Evolutionary conservation across 225 moss, liverwort and hornwort species (phyloP), one percentile per base, ranked within the genome.

Genomic region (Thuidium tamariscinum): DNA sequence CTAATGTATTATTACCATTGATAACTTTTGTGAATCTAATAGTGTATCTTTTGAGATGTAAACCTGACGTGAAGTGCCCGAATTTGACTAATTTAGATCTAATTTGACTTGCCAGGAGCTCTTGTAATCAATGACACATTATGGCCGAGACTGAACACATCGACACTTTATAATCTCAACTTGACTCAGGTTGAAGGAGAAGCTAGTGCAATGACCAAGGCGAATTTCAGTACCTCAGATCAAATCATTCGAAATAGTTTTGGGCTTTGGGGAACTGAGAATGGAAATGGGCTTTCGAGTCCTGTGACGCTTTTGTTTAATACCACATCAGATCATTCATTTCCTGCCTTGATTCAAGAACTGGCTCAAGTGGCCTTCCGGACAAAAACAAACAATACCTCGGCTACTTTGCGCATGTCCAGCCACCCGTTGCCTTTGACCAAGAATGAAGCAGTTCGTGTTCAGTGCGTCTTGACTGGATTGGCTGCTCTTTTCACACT

Each of bases 361-460:
- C 79, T 98, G 54, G 94, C 95, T 5, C 95, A 96, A 86, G 90
- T 88, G 84, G 82, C 88, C 30, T 90, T 96, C 51, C 93, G 92
- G 87, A 85, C 86, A 16, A 60, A 87, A 66, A 81, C 93, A 12
- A 91, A 93, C 25, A 90, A 89, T 42, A 14, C 92, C 52, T 95
- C 88, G 6, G 97, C 94, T 25, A 85, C 87, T 73, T 88, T 98
- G 81, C 85, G 83, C 65, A 37, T 96, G 74, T 82, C 85, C 5
- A 98, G 90, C 79, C 95, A 95, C 52, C 98, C 98, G 14, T 85
- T 98, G 44, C 98, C 98, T 52, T 87, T 98, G 41, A 98, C 98
- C 30, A 93, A 95, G 84, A 92, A 91, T 79, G 96, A 98, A 81
- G 93, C 90, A 14, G 89, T 95, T 32, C 88, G 88, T 62, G 92